Percentiles rank a stretch among this genome's conserved stretches.
Conservation (phyloP, 2,329 filamentous ascomycete genomes). For the Conoideocrella luteorostrata region DNA sequence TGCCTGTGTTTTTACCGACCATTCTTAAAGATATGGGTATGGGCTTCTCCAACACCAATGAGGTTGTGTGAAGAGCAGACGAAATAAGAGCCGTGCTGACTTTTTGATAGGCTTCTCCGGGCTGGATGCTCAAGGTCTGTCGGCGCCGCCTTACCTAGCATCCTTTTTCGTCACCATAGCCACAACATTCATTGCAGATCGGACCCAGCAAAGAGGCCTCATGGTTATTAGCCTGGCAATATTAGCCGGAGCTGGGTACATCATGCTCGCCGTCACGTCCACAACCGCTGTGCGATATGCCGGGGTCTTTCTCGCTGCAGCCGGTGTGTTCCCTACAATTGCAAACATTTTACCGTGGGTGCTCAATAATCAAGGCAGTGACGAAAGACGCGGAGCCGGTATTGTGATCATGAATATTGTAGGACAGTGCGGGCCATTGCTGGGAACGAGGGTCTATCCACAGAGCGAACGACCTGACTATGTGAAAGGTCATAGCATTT, state of each 20-base stretch:
- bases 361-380: constrained; percentile 10
- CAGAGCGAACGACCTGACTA: constrained; percentile 5
- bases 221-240: constrained; percentile 8
- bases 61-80: no score
- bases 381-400: constrained; percentile 9
- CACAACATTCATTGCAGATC: constrained; percentile 11
- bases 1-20: constrained; percentile 16
- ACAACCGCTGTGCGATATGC: constrained; percentile 6
- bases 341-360: constrained; percentile 10
- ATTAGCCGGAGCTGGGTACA: constrained; percentile 7
- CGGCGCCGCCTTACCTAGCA: constrained; percentile 12
- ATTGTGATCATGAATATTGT: constrained; percentile 9
- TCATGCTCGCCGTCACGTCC: constrained; percentile 6
- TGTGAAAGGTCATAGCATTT: constrained; percentile 6
- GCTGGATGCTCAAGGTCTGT: constrained; percentile 14
- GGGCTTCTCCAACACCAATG: no score
- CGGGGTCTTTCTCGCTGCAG: constrained; percentile 6
- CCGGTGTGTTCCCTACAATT: constrained; percentile 9
- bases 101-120: constrained; percentile 12
- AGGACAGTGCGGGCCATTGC: constrained; percentile 9
- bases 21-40: constrained; percentile 16
- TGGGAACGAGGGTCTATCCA: constrained; percentile 10
- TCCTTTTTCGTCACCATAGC: constrained; percentile 14
- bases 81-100: not conserved
- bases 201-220: constrained; percentile 11